Base-by-base conservation (phyloP, 305 asterid genomes). In the Fraxinus xanthoxyloides region DNA sequence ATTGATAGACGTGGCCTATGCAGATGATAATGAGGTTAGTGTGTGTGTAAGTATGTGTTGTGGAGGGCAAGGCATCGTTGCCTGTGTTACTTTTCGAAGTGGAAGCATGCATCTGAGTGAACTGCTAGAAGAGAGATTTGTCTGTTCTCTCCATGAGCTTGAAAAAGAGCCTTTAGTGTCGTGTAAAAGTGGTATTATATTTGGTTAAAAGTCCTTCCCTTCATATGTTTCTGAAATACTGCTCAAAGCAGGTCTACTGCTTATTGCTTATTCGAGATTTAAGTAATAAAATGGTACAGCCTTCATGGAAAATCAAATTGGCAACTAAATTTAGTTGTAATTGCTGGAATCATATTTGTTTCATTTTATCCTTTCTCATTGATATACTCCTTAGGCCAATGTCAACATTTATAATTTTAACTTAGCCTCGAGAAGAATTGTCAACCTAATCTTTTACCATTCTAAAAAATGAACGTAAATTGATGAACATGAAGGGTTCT, bases 11-110 rank as follows among this genome's bases (percentile, higher is more conserved):
- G 88, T 91, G 79, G 92, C 94, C 15, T 89, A 87, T 85, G 97
- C 98, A 31, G 97, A 95, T 83, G 74, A 93, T 30, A 84, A 78
- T 78, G 97, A 91, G 97, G 99, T 92, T 48, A 51, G 90, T 72
- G 3, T 81, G 77, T 30, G 40, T 67, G 28, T 28, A 75, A 65
- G 23, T 31, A 75, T 85, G 19, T 54, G 73, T 38, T 75, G 28
- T 81, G 81, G 59, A 40, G 30, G 24, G 72, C 43, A 74, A 72
- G 9, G 74, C 30, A 4, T 35, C 56, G 3, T 69, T 31, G 43
- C 75, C 9, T 69, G 30, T 31, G 24, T 69, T 69, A 69, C 75
- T 28, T 69, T 56, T 82, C 54, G 3, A 54, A 13, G 72, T 78
- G 67, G 24, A 51, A 73, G 54, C 21, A 13, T 1, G 73, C 21